Evolutionary conservation across 2,329 filamentous ascomycete genomes (phyloP), one percentile per base, ranked within the genome.

Genomic region (Aspergillus persii): DNA sequence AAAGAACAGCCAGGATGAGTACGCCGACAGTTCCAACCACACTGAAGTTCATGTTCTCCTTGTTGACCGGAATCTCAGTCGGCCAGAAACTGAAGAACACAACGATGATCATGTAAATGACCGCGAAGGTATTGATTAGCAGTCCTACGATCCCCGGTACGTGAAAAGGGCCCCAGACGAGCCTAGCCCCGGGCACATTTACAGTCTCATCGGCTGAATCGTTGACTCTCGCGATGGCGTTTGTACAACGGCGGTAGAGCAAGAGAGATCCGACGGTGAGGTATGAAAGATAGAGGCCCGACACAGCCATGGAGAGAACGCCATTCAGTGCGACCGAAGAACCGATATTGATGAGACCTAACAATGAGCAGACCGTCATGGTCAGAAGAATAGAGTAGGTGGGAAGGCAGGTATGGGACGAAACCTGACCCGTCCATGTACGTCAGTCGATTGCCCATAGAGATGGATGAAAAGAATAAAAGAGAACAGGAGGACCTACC

Each of bases 51-150:
- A 83, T 83, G 2, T 74, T 76, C 12, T 64, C 64, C 1, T 73
- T 66, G 2, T 70, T 76, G 2, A 80, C 76, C 1, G 70, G 62
- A 39, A 75, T 68, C 2, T 64, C 29, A 0, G 61, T 65, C 0
- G 83, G 83, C 68, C 82, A 84, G 61, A 82, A 82, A 50, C 74
- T 74, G 63, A 83, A 81, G 57, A 83, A 73, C 56, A 81, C 77
- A 4, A 79, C 74, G 47, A 81, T 74, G 1, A 75, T 65, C n/a
- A 81, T 73, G 63, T 80, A 84, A 3, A 73, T 46, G 12, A 81
- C 69, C 0, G 79, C 78, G 58, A 74, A 79, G 4, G 71, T 49
- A 56, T 83, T 82, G 57, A 82, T 67, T 1, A 71, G 57, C 2
- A 79, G 68, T 0, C 81, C 80, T 50, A 63, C 74, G 18, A 69